Percentiles rank a stretch among this genome's conserved stretches.
Conservation (phyloP, 164 flowering plant species). For the Paratinospora sagittata region DNA sequence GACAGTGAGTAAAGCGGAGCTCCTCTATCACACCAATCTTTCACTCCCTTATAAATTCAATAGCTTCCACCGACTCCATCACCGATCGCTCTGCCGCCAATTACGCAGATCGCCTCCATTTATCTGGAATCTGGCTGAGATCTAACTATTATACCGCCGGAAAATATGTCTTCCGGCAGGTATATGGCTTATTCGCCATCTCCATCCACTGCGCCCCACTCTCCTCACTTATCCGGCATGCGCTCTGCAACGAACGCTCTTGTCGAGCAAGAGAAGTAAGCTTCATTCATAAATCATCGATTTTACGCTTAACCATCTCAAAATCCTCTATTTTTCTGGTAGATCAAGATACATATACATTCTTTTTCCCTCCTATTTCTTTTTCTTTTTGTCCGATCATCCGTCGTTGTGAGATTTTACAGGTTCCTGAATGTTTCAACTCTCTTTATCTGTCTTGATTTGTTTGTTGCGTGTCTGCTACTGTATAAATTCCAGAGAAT, state of each 20-base stretch:
- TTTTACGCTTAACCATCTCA: not conserved
- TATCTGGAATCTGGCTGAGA: slow-evolving; percentile 21
- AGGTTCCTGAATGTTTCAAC: not conserved
- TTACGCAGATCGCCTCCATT: not conserved
- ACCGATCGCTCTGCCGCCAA: not conserved
- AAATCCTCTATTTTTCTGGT: not conserved
- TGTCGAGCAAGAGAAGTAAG: slow-evolving; percentile 84
- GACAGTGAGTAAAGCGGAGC: slow-evolving; percentile 7
- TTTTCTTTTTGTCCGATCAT: not conserved
- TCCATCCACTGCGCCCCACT: slow-evolving; percentile 74
- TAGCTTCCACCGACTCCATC: slow-evolving; percentile 28
- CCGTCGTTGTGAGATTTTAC: not conserved
- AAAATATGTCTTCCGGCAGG: slow-evolving; percentile 60
- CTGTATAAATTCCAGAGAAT: not conserved
- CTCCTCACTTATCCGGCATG: slow-evolving; percentile 70
- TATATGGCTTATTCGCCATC: slow-evolving; percentile 95
- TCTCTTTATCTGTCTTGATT: not conserved
- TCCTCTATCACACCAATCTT: not conserved
- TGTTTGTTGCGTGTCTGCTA: not conserved
- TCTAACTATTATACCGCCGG: slow-evolving; percentile 25
- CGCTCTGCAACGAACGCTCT: slow-evolving; percentile 58
- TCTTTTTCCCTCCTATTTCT: not conserved
- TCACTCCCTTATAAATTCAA: slow-evolving; percentile 8
- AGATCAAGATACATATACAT: not conserved
- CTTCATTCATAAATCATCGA: not conserved